Percentiles rank a stretch among this genome's conserved stretches.
Evolutionary conservation across 2,329 filamentous ascomycete genomes (phyloP).

Genomic region (Colletotrichum tanaceti): DNA sequence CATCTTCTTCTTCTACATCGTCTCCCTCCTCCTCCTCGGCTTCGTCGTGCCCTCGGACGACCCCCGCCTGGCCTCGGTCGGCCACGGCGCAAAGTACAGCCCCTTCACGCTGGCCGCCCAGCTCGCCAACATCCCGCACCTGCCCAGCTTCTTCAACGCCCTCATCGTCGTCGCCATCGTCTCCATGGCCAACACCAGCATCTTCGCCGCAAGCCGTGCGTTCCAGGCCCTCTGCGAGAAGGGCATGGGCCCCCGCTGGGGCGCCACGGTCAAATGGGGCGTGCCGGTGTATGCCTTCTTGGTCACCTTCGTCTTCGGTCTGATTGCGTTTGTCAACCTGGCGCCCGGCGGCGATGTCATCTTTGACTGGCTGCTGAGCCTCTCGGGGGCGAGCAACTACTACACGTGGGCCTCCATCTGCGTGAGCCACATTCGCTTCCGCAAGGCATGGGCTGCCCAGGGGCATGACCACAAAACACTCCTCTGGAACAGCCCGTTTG

Average conservation of each 20-base stretch:
- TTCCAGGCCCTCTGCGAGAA: constrained; percentile 50
- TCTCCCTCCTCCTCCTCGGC: constrained; percentile 64
- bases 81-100: constrained; percentile 43
- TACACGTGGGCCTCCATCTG: constrained; percentile 62
- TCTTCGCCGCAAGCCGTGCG: constrained; percentile 53
- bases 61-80: constrained; percentile 49
- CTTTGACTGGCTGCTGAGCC: constrained; percentile 60
- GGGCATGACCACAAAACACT: constrained; percentile 51
- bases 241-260: constrained; percentile 50
- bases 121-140: constrained; percentile 45
- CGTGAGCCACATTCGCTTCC: constrained; percentile 59
- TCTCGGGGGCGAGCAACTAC: constrained; percentile 58
- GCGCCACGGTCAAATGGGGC: constrained; percentile 49
- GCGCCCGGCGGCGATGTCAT: constrained; percentile 51
- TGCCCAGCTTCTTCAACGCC: constrained; percentile 50
- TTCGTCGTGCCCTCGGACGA: constrained; percentile 62
- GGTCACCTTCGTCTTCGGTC: constrained; percentile 54
- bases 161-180: constrained; percentile 52
- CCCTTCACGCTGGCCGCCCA: constrained; percentile 47
- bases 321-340: constrained; percentile 58
- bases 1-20: constrained; percentile 66
- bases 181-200: constrained; percentile 56
- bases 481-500: constrained; percentile 48
- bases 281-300: constrained; percentile 57
- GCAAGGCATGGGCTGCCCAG: constrained; percentile 54